Evolutionary conservation across 2,329 filamentous ascomycete genomes (phyloP).

Genomic region (Sporothrix variecibatus): DNA sequence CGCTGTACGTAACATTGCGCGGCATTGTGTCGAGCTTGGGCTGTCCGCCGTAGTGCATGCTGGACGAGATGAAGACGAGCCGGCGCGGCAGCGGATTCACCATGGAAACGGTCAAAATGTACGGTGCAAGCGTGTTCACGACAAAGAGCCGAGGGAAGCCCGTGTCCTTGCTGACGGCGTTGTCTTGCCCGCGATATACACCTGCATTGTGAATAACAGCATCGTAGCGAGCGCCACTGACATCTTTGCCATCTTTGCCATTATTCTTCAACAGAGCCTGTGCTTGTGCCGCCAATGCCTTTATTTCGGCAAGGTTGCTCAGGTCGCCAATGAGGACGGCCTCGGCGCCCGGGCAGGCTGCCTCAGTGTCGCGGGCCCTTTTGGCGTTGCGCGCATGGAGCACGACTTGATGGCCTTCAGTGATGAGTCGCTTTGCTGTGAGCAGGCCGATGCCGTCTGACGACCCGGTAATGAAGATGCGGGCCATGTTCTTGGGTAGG

Average conservation of each 20-base stretch:
- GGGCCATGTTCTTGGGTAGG: no score
- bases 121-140: constrained; percentile 60
- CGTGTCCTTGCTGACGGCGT: constrained; percentile 37
- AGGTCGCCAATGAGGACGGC: constrained; percentile 56
- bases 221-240: constrained; percentile 47
- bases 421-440: constrained; percentile 51
- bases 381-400: constrained; percentile 59
- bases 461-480: constrained; percentile 55
- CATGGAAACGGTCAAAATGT: constrained; percentile 56
- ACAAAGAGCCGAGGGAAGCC: constrained; percentile 51
- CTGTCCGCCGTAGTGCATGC: constrained; percentile 53
- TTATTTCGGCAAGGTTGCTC: constrained; percentile 51
- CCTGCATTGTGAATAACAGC: constrained; percentile 61
- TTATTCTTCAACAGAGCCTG: constrained; percentile 36
- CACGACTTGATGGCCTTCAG: constrained; percentile 56
- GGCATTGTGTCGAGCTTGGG: constrained; percentile 44
- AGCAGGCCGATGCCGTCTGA: constrained; percentile 58
- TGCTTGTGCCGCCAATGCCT: constrained; percentile 52
- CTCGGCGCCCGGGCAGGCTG: constrained; percentile 52
- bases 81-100: constrained; percentile 44
- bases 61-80: constrained; percentile 54
- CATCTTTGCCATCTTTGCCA: background rate
- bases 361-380: constrained; percentile 51
- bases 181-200: constrained; percentile 44
- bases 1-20: constrained; percentile 44